phyloP scores from a whole-genome alignment of 2,329 filamentous ascomycete genomes.

The Fusarium armeniacum region DNA sequence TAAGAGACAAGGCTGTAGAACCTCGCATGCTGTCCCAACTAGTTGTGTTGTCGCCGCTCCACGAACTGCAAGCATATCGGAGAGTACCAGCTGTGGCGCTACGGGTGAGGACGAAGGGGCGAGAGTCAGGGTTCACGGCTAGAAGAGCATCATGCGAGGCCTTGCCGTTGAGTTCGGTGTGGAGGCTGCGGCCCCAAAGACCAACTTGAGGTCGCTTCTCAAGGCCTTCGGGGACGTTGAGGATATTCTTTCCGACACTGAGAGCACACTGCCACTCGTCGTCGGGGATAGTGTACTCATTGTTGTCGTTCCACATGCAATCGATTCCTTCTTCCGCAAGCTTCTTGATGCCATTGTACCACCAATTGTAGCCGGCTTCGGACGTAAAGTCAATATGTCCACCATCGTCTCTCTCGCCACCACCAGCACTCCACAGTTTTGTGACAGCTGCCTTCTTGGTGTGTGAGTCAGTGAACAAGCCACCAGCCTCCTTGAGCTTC shows the following conservation, averaged over 20 bases:
- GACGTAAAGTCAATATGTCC: conserved; percentile 82
- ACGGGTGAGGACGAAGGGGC: conserved; percentile 78
- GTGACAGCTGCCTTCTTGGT: conserved; percentile 68
- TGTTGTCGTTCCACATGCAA: conserved; percentile 85
- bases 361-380: conserved; percentile 75
- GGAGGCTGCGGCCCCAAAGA: conserved; percentile 76
- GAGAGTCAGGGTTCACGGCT: conserved; percentile 68
- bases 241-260: conserved; percentile 55
- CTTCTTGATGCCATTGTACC: conserved; percentile 75
- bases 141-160: conserved; percentile 77
- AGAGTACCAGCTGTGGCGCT: conserved; percentile 79
- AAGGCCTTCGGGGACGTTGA: conserved; percentile 53
- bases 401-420: conserved; percentile 77
- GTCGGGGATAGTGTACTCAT: conserved; percentile 77
- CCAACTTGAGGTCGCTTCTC: conserved; percentile 67
- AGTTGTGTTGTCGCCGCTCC: conserved; percentile 82
- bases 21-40: conserved; percentile 81
- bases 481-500: conserved; percentile 69
- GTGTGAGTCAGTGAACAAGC: conserved; percentile 73
- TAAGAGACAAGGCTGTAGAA: conserved; percentile 76
- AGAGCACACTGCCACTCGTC: conserved; percentile 76
- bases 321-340: conserved; percentile 76
- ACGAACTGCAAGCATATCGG: conserved; percentile 77
- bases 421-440: conserved; percentile 79
- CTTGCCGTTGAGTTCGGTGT: conserved; percentile 80